Base-by-base conservation (phyloP, 2,329 filamentous ascomycete genomes). In the Pestalotiopsis sp. region DNA sequence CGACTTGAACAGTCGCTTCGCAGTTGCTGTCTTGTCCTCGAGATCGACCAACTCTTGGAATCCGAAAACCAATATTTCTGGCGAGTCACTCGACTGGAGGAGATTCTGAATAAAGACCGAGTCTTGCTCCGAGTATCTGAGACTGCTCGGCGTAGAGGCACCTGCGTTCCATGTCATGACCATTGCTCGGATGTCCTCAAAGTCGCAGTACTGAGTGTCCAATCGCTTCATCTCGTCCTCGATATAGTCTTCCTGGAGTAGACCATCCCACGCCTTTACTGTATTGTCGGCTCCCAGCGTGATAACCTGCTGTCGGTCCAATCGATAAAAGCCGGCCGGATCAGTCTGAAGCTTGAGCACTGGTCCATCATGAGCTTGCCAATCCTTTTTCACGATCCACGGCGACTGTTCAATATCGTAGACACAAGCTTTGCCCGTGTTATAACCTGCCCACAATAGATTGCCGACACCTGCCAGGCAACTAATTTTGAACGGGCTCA, bases 21-120 rank as follows among this genome's bases (percentile, higher is more conserved):
- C 96, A 25, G 95, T 98, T 64, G 97, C 92, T 73, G 95, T 97
- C 83, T 98, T 98, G 81, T 99, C 93, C 79, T 99, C 96, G 7
- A 99, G 85, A 76, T 99, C 96, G 3, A 99, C 96, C n/a, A 99
- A 86, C 80, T 99, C 96, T 79, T 99, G 96, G 79, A 99, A 99
- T 1, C 95, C 95, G 83, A 99, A 99, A 0, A 98, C 89, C 2
- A 98, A 82, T 64, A 99, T 94, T 74, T 98, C 96, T 0, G 96
- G 94, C 7, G 92, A 90, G 52, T 91, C 88, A 70, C 92, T 91
- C n/a, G 88, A 88, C 71, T 91, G 88, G 31, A 99, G 84, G 17
- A 97, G 86, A 68, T 95, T 90, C 72, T 90, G 90, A 76, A 98
- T 92, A 79, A 98, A 98, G 58, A 86, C 85, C 12, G 88, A 88